phyloP scores from a whole-genome alignment of 78 protist genomes.

The Tieghemostelium lacteum region DNA sequence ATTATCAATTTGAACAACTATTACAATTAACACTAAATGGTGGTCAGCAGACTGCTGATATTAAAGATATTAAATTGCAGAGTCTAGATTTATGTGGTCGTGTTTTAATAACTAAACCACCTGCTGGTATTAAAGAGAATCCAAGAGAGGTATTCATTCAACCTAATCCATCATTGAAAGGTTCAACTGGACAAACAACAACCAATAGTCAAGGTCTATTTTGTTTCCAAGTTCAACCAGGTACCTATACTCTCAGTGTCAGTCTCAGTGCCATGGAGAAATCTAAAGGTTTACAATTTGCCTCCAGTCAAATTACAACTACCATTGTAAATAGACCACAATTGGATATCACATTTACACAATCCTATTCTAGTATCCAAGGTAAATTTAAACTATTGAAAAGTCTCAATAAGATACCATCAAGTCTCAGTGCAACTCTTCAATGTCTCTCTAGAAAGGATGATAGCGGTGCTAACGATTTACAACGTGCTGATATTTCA shows the following conservation, averaged over 20 bases:
- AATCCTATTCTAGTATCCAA: not conserved
- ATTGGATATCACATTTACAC: conserved; percentile 17
- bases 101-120: conserved; percentile 28
- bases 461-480: too few relatives aligned
- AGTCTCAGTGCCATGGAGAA: conserved; percentile 5
- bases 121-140: conserved; percentile 34
- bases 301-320: conserved; percentile 1
- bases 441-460: conserved; percentile 4
- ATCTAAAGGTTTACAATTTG: conserved; percentile 36
- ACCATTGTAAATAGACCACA: conserved; percentile 12
- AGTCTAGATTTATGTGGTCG: conserved; percentile 30
- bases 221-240: conserved; percentile 39
- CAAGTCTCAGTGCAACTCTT: not conserved
- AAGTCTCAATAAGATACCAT: not conserved
- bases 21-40: not conserved
- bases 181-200: not conserved
- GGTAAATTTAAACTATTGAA: not conserved
- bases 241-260: conserved; percentile 24
- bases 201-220: conserved; percentile 1
- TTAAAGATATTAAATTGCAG: not conserved
- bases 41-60: not conserved
- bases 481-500: not conserved
- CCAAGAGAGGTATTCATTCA: conserved; percentile 22
- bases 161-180: not conserved
- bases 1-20: not conserved